Conservation (phyloP, 257 asterid genomes). For the Petrea volubilis region DNA sequence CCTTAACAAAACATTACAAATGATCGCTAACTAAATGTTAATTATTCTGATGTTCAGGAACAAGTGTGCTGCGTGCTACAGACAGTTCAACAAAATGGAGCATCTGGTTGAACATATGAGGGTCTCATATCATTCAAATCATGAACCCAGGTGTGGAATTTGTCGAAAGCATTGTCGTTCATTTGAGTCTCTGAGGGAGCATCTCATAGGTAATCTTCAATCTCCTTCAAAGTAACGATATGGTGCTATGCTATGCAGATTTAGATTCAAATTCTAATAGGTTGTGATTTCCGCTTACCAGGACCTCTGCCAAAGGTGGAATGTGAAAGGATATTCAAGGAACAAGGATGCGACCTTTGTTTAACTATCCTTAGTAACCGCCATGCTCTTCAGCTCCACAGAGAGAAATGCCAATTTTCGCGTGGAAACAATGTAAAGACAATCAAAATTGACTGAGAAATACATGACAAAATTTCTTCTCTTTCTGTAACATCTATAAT, state of each 20-base stretch:
- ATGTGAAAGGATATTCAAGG: constrained; percentile 90
- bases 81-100: constrained; percentile 89
- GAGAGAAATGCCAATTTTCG: constrained; percentile 64
- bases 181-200: constrained; percentile 88
- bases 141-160: constrained; percentile 78
- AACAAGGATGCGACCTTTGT: constrained; percentile 79
- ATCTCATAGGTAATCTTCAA: constrained; percentile 68
- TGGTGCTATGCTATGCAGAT: background rate
- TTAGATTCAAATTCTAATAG: constrained; percentile 6
- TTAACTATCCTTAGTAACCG: constrained; percentile 53
- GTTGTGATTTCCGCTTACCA: constrained; percentile 29
- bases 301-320: constrained; percentile 94
- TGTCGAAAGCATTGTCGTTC: constrained; percentile 89
- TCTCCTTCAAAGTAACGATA: background rate
- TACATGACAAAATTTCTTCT: background rate
- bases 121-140: constrained; percentile 74
- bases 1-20: background rate
- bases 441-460: background rate
- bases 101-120: constrained; percentile 93
- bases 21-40: constrained; percentile 1
- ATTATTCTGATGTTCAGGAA: constrained; percentile 51
- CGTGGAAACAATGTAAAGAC: constrained; percentile 61
- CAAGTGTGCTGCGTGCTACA: constrained; percentile 89
- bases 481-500: background rate
- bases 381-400: constrained; percentile 50